phyloP scores from a whole-genome alignment of 2,329 filamentous ascomycete species.

The Fusarium coicis region DNA sequence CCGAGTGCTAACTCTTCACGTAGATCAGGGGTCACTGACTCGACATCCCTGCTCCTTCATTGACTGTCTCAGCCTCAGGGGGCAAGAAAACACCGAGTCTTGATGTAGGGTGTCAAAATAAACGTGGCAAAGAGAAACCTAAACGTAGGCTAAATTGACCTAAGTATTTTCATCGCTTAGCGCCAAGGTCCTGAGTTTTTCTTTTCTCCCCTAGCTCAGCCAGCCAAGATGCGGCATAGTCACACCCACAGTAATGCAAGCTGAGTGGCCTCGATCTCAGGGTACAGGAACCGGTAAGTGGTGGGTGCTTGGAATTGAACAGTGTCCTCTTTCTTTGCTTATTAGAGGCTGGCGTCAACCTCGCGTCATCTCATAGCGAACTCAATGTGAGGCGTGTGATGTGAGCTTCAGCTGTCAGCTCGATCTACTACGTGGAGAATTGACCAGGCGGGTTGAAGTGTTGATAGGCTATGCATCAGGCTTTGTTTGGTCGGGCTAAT shows the following conservation, averaged over 20 bases:
- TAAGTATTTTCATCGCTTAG: too few species aligned
- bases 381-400: too few species aligned
- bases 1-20: too few species aligned
- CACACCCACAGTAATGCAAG: background rate
- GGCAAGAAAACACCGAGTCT: too few species aligned
- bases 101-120: too few species aligned
- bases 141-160: too few species aligned
- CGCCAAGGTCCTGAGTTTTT: too few species aligned
- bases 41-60: too few species aligned
- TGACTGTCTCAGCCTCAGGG: too few species aligned
- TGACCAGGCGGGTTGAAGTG: background rate
- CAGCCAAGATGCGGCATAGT: background rate
- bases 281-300: background rate
- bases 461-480: background rate
- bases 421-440: background rate
- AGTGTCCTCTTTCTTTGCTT: background rate
- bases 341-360: rapidly evolving
- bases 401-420: background rate
- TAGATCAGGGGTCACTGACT: too few species aligned
- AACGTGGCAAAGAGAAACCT: too few species aligned
- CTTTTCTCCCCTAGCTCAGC: too few species aligned
- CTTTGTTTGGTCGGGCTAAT: rapidly evolving
- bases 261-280: background rate
- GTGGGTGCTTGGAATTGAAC: background rate
- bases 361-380: background rate